A percentile compares a stretch with the other conserved stretches of the same genome.
These are phyloP conservation scores for Berkeleyomyces basicola DNA, from an alignment of 2,329 filamentous ascomycete species.

Conservation along the genomic window DNA sequence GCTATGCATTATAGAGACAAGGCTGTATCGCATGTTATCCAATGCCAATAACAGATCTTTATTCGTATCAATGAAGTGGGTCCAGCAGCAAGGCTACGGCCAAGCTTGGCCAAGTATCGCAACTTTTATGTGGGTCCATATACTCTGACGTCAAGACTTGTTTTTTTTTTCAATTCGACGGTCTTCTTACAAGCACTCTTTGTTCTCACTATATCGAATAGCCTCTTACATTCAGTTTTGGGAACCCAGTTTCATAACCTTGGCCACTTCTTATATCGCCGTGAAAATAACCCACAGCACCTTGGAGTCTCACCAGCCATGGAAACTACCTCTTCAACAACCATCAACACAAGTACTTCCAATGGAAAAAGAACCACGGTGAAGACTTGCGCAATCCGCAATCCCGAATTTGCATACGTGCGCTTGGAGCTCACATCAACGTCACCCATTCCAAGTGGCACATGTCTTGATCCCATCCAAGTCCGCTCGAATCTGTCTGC, in stretches of 20 bases:
- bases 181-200: too few relatives aligned
- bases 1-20: background rate
- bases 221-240: too few relatives aligned
- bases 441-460: conserved; percentile 10
- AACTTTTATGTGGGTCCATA: background rate
- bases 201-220: too few relatives aligned
- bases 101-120: background rate
- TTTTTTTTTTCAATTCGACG: background rate
- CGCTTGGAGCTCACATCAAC: conserved; percentile 31
- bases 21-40: background rate
- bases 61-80: background rate
- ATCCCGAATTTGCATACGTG: conserved; percentile 38
- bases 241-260: too few relatives aligned
- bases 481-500: conserved; percentile 44
- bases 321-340: conserved; percentile 19
- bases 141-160: background rate
- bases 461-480: conserved; percentile 42
- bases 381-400: conserved; percentile 33
- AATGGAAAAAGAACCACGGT: conserved; percentile 28
- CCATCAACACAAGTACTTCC: conserved; percentile 17
- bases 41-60: conserved; percentile 14
- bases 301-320: background rate
- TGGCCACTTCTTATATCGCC: too few relatives aligned
- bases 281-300: too few relatives aligned
- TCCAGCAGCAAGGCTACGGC: background rate